Conservation (phyloP, 1,139 yeast genomes). For the Protomyces inundatus region DNA sequence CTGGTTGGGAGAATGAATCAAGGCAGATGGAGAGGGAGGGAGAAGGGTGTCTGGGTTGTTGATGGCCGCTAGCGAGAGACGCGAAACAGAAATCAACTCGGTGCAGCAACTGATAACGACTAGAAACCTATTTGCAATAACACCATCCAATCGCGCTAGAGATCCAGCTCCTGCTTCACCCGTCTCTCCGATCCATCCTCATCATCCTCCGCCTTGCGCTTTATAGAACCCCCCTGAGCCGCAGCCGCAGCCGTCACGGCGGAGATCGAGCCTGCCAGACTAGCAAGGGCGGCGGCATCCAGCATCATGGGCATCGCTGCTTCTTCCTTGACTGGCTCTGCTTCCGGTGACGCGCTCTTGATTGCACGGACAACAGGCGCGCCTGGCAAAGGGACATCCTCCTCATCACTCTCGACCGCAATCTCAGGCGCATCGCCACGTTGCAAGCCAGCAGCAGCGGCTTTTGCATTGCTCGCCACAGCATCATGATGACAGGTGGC, state of each 20-base stretch:
- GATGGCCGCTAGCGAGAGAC: too few relatives aligned
- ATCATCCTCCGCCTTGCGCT: slow-evolving; percentile 19
- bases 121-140: too few relatives aligned
- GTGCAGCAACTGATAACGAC: too few relatives aligned
- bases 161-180: slow-evolving; percentile 3
- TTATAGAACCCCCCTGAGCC: background rate
- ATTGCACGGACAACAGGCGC: background rate
- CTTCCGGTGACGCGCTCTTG: background rate
- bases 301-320: background rate
- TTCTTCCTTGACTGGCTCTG: background rate
- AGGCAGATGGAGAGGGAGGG: too few relatives aligned
- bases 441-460: background rate
- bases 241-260: background rate
- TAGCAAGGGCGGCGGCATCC: background rate
- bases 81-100: too few relatives aligned
- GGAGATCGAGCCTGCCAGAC: background rate
- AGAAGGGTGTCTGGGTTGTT: too few relatives aligned
- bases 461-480: slow-evolving; percentile 31
- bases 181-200: slow-evolving; percentile 5
- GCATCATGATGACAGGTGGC: slow-evolving; percentile 77
- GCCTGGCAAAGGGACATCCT: slow-evolving; percentile 7
- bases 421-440: background rate
- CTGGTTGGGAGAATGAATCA: too few relatives aligned
- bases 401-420: background rate
- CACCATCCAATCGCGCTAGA: background rate